Evolutionary conservation across 179 eudicot genomes (phyloP).

Genomic region (Amaranthus tricolor): DNA sequence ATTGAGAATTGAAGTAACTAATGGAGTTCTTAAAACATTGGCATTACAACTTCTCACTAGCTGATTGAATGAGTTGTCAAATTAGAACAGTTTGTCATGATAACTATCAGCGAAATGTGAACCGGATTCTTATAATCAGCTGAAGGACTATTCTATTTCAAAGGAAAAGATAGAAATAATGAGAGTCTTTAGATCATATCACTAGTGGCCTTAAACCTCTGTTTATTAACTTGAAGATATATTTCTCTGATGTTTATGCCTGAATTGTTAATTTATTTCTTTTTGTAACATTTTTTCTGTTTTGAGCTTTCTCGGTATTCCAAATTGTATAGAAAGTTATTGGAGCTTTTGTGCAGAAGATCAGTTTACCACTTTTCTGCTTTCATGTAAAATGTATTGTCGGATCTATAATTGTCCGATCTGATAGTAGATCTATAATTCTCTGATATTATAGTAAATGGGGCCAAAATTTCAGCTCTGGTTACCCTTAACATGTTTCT

Average conservation of each 20-base stretch:
- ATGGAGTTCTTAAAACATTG: too few species aligned
- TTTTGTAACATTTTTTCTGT: neutral
- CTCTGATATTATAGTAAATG: too few species aligned
- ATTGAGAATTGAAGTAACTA: too few species aligned
- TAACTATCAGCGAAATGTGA: too few species aligned
- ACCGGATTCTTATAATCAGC: neutral
- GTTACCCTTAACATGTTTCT: neutral
- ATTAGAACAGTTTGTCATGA: too few species aligned
- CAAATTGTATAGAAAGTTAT: neutral
- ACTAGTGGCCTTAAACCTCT: neutral
- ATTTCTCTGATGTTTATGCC: neutral
- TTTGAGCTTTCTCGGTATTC: neutral
- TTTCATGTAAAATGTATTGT: neutral
- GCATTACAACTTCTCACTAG: too few species aligned
- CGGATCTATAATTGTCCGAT: too few species aligned
- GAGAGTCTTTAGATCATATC: neutral
- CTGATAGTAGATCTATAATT: too few species aligned
- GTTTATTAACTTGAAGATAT: neutral
- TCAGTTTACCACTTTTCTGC: neutral
- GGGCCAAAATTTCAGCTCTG: too few species aligned
- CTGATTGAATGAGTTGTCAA: too few species aligned
- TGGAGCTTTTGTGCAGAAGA: neutral
- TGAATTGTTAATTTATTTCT: neutral
- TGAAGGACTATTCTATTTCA: neutral
- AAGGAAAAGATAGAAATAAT: neutral